A percentile compares a stretch with the other conserved stretches of the same genome.
phyloP scores from a whole-genome alignment of 371 early-diverging fungal genomes.

The Saksenaea oblongispora region DNA sequence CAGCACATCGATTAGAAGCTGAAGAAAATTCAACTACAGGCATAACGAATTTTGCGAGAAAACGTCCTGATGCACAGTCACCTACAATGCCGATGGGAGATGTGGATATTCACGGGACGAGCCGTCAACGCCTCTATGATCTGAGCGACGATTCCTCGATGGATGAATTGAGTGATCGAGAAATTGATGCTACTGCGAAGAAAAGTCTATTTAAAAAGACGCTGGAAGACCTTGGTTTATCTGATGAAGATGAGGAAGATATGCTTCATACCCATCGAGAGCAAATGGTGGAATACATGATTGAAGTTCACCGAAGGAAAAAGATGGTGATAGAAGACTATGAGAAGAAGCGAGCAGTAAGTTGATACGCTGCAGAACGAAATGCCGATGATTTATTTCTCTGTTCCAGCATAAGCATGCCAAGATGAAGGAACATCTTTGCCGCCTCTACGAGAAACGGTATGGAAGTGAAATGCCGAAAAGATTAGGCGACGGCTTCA shows the following conservation, averaged over 20 bases:
- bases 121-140: conserved; percentile 8
- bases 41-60: neutral
- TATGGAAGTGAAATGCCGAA: conserved; percentile 32
- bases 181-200: neutral
- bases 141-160: conserved; percentile 27
- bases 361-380: neutral
- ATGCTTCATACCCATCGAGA: conserved; percentile 30
- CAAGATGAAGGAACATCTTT: conserved; percentile 34
- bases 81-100: neutral
- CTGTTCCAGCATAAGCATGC: conserved; percentile 24
- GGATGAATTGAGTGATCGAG: conserved; percentile 28
- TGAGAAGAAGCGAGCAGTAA: conserved; percentile 44
- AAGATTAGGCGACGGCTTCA: conserved; percentile 4
- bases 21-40: neutral
- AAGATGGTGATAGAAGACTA: conserved; percentile 42
- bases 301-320: conserved; percentile 36
- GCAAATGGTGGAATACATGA: conserved; percentile 50
- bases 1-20: neutral
- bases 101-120: neutral
- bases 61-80: neutral
- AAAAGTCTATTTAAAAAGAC: conserved; percentile 21
- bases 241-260: conserved; percentile 36
- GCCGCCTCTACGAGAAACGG: conserved; percentile 38
- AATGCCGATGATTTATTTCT: neutral
- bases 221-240: conserved; percentile 24